These are phyloP conservation scores for Rosa lucieae DNA, from an alignment of 306 rosid genomes.

Conservation along the genomic window DNA sequence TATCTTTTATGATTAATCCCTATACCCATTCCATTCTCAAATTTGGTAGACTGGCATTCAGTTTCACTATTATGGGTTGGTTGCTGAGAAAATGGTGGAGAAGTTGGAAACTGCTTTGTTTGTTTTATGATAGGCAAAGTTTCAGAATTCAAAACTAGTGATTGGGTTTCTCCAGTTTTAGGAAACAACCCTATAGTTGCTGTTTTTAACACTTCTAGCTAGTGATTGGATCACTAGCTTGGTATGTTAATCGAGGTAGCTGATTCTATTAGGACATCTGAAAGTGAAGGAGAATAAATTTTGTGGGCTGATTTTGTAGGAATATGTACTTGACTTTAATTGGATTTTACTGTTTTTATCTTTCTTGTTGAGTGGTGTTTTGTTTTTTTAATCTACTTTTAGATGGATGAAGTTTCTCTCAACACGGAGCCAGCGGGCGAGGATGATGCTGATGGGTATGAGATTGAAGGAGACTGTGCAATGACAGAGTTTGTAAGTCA, in stretches of 20 bases:
- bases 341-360: background rate
- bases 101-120: background rate
- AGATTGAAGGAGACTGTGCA: constrained; percentile 54
- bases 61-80: background rate
- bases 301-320: no score
- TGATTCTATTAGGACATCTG: background rate
- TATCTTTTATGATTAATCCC: background rate
- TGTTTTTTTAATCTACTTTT: background rate
- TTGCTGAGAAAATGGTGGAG: constrained; percentile 10
- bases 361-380: background rate
- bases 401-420: constrained; percentile 72
- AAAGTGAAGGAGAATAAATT: background rate
- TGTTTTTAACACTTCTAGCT: background rate
- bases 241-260: background rate
- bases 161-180: constrained; percentile 3
- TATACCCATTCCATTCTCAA: background rate
- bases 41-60: background rate
- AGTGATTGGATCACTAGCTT: background rate
- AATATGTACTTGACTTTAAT: background rate
- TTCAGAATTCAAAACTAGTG: background rate
- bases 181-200: background rate
- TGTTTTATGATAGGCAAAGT: background rate
- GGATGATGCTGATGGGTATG: constrained; percentile 56
- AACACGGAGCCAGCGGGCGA: constrained; percentile 60
- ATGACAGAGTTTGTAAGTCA: constrained; percentile 50